These are phyloP conservation scores for Phytophthora constricta DNA, from an alignment of 352 stramenopile genomes.

Conservation along the genomic window DNA sequence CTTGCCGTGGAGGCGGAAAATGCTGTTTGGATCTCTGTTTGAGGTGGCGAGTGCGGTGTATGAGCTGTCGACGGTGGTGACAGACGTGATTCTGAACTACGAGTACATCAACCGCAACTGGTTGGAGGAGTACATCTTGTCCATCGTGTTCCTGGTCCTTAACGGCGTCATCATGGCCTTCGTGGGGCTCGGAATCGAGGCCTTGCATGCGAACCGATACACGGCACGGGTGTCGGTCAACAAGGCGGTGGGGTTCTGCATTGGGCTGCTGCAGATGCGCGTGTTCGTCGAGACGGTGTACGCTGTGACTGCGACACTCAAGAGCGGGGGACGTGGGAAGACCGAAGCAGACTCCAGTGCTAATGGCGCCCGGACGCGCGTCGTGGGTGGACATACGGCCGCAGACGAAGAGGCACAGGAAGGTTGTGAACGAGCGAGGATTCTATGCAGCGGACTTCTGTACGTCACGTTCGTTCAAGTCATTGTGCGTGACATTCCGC, in stretches of 20 bases:
- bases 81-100: conserved; percentile 73
- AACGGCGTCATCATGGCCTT: conserved; percentile 69
- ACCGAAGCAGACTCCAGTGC: not conserved
- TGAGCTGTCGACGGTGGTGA: conserved; percentile 73
- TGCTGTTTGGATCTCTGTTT: conserved; percentile 38
- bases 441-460: conserved; percentile 41
- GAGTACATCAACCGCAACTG: conserved; percentile 78
- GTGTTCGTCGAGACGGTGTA: conserved; percentile 66
- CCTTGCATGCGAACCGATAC: conserved; percentile 47
- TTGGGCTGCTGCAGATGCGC: conserved; percentile 70
- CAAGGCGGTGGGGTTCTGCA: conserved; percentile 38
- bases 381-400: conserved; percentile 13
- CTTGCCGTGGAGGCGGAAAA: not conserved
- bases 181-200: conserved; percentile 61
- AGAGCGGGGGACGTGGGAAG: conserved; percentile 19
- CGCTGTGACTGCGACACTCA: conserved; percentile 24
- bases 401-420: conserved; percentile 8
- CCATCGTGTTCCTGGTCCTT: conserved; percentile 67
- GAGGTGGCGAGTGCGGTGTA: conserved; percentile 57
- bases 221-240: conserved; percentile 40
- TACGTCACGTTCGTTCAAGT: conserved; percentile 72
- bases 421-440: not conserved
- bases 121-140: conserved; percentile 78
- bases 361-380: not conserved
- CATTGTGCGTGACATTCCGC: conserved; percentile 72